Conservation (phyloP, 108 stramenopile genomes). For the Bacterosira constricta region DNA sequence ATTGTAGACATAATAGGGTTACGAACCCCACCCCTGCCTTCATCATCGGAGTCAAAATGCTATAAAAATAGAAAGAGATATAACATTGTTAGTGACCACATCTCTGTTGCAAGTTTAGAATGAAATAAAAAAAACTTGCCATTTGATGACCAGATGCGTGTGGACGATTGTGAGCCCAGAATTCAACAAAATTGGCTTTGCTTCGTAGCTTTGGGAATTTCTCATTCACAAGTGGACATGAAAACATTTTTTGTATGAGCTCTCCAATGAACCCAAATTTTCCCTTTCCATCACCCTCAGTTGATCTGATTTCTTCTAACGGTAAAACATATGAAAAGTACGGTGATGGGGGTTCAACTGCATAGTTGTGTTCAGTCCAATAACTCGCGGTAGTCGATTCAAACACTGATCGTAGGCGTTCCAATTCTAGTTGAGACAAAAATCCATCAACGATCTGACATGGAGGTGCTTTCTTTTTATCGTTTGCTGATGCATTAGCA, state of each 20-base stretch:
- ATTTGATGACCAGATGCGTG: conserved; percentile 91
- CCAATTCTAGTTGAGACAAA: conserved; percentile 51
- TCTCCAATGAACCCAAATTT: conserved; percentile 50
- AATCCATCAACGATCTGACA: conserved; percentile 72
- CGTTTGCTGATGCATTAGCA: background rate
- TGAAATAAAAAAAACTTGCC: background rate
- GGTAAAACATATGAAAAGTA: conserved; percentile 79
- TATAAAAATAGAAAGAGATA: background rate
- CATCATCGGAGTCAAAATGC: conserved; percentile 92
- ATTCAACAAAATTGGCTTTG: conserved; percentile 61
- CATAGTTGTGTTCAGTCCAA: conserved; percentile 75
- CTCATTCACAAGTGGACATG: conserved; percentile 24
- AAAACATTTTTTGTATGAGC: conserved; percentile 46
- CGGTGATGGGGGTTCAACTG: conserved; percentile 77
- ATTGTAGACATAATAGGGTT: conserved; percentile 84
- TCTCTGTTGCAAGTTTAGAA: conserved; percentile 45
- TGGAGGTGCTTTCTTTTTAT: conserved; percentile 28
- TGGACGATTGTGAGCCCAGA: conserved; percentile 95
- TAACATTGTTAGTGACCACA: too few relatives aligned
- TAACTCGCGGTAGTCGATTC: conserved; percentile 56
- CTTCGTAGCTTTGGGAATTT: conserved; percentile 48
- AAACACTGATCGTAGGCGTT: conserved; percentile 58
- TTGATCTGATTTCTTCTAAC: conserved; percentile 29
- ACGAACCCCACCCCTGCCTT: conserved; percentile 74
- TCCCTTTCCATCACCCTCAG: background rate